A percentile compares a stretch with the other conserved stretches of the same genome.
Evolutionary conservation across 2,329 filamentous ascomycete genomes (phyloP).

Genomic region (Rutstroemia sydowiana): DNA sequence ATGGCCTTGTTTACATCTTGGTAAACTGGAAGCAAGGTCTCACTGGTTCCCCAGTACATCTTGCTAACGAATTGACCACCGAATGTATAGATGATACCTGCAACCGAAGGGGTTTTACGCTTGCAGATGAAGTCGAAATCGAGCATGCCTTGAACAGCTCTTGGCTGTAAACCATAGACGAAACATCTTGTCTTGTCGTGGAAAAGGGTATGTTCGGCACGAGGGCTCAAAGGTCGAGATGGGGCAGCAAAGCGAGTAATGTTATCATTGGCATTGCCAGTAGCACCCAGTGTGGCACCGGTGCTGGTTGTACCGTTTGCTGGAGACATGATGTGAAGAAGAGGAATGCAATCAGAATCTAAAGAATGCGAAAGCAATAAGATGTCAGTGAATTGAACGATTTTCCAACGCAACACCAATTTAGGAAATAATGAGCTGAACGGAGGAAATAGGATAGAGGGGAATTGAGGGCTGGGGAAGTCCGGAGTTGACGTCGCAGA

Average conservation of each 20-base stretch:
- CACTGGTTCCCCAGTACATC: conserved; percentile 99
- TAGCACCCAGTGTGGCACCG: conserved; percentile 36
- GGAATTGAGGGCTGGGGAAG: conserved; percentile 3
- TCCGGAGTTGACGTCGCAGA: conserved; percentile 3
- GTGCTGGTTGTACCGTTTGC: conserved; percentile 27
- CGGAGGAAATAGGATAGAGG: neutral
- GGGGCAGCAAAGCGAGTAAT: conserved; percentile 93
- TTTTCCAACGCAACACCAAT: neutral
- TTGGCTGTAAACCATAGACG: conserved; percentile 97
- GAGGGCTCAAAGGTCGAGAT: conserved; percentile 85
- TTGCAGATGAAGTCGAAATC: conserved; percentile 99
- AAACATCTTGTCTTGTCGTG: conserved; percentile 99
- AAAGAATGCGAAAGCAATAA: conserved; percentile 5
- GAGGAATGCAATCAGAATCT: conserved; percentile 3
- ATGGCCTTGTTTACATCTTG: conserved; percentile 89
- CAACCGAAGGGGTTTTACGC: conserved; percentile 89
- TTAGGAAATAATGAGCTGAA: neutral
- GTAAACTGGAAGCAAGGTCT: conserved; percentile 97
- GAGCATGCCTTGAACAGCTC: conserved; percentile 87
- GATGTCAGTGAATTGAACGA: conserved; percentile 18
- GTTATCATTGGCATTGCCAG: conserved; percentile 85
- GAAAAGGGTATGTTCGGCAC: conserved; percentile 85
- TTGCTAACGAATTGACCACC: conserved; percentile 99
- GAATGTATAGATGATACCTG: conserved; percentile 99
- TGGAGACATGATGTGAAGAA: conserved; percentile 9